Percentiles rank a stretch among this genome's conserved stretches.
These are phyloP conservation scores for Penicillium atrosanguineum DNA, from an alignment of 495 filamentous ascomycete species.

Conservation along the genomic window DNA sequence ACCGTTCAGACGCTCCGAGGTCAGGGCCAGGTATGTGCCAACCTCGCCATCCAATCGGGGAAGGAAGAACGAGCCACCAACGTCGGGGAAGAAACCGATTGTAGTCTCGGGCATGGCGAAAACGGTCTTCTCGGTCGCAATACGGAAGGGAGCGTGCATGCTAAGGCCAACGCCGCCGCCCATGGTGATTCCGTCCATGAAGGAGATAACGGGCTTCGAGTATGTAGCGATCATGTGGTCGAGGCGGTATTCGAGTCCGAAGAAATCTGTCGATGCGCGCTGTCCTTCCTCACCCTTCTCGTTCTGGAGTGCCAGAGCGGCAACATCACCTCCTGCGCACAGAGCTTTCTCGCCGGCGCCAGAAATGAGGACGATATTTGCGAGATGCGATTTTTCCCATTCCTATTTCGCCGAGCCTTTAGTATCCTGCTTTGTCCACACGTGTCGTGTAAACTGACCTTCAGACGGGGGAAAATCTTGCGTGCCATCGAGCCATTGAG, in stretches of 20 bases:
- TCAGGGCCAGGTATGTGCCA: conserved; percentile 90
- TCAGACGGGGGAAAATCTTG: conserved; percentile 83
- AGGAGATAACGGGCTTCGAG: conserved; percentile 85
- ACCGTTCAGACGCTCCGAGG: conserved; percentile 75
- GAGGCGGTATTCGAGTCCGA: conserved; percentile 87
- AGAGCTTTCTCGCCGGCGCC: conserved; percentile 81
- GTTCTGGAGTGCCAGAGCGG: conserved; percentile 70
- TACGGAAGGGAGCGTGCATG: conserved; percentile 91
- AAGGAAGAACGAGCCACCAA: conserved; percentile 93
- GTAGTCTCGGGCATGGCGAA: conserved; percentile 99
- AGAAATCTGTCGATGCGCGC: conserved; percentile 73
- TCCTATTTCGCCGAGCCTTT: conserved; percentile 49
- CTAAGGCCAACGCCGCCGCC: conserved; percentile 93
- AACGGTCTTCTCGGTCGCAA: conserved; percentile 90
- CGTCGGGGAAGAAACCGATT: conserved; percentile 98
- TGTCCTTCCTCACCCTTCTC: conserved; percentile 63
- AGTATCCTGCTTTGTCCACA: conserved; percentile 5
- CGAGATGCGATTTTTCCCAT: conserved; percentile 91
- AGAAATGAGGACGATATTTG: conserved; percentile 89
- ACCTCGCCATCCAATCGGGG: conserved; percentile 78
- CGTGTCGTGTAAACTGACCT: conserved; percentile 37
- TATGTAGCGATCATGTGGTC: conserved; percentile 96
- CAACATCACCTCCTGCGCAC: conserved; percentile 92
- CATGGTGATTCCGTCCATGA: conserved; percentile 99
- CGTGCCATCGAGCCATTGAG: conserved; percentile 90